Evolutionary conservation across 2,329 filamentous ascomycete genomes (phyloP), one percentile per base, ranked within the genome.

Genomic region (Stagonosporopsis cucurbitacearum): DNA sequence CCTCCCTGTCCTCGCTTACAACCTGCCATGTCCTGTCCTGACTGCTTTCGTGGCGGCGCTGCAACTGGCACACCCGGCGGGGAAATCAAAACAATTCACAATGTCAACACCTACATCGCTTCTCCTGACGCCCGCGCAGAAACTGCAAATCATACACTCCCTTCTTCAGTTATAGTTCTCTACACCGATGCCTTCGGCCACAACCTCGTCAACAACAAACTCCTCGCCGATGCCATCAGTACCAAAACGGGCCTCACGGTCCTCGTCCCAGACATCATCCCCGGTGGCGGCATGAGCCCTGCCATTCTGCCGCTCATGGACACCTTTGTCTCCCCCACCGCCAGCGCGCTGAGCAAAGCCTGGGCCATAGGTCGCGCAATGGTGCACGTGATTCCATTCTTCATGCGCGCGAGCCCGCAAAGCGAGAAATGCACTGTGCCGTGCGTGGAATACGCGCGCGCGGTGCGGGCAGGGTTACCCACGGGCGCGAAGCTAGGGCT

Each of bases 141-240:
- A 28, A 33, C 37, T n/a, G 20, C 40, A 23, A 9, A 11, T 8
- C 8, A 26, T 5, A 50, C 64, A 3, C 39, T 19, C 9, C 12
- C 25, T 4, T 58, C 45, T 12, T 40, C 56, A 6, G 66, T 63
- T 4, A 64, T 70, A 54, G 60, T 70, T 49, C 58, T 59, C 54
- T 62, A 52, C 57, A 65, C 65, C 19, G 67, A 70, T 46, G 65
- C 61, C 41, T 68, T 70, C 36, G 67, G 65, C n/a, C 62, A 66
- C 39, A 33, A 37, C 2, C 58, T 70, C 20, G 50, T 62, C 33
- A 70, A 70, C 58, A 68, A 65, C 58, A 57, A 62, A 17, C 54
- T 70, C 33, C 60, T 70, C 37, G 65, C 67, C 25, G 67, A 70
- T 51, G 57, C 60, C 6, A 64, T 65, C 36, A 60, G 63, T n/a